phyloP scores from a whole-genome alignment of 2,329 filamentous ascomycete species.

The Pseudonectria foliicola region DNA sequence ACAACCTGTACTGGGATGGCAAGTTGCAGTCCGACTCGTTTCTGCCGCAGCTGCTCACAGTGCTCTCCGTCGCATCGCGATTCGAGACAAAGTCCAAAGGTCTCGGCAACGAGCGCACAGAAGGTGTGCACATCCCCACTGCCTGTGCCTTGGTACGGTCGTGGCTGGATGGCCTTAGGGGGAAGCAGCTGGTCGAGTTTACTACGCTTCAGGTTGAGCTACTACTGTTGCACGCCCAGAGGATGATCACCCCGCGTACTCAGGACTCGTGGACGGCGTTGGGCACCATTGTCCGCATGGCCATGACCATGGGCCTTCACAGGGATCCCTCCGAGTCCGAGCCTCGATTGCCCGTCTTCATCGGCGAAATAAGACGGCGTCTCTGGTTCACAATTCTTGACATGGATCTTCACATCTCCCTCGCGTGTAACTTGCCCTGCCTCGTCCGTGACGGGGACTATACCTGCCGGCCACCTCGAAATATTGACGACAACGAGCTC shows the following conservation, averaged over 20 bases:
- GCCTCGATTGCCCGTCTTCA: constrained; percentile 41
- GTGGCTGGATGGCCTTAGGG: constrained; percentile 45
- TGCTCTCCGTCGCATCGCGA: constrained; percentile 46
- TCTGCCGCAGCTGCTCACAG: constrained; percentile 45
- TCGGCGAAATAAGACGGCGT: constrained; percentile 46
- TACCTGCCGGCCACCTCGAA: constrained; percentile 45
- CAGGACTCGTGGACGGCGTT: constrained; percentile 49
- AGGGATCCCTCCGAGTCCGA: constrained; percentile 49
- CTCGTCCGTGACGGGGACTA: constrained; percentile 47
- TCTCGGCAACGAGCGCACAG: constrained; percentile 41
- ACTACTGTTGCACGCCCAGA: constrained; percentile 44
- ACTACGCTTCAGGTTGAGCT: constrained; percentile 47
- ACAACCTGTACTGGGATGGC: constrained; percentile 45
- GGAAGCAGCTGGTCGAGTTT: constrained; percentile 46
- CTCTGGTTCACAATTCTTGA: constrained; percentile 52
- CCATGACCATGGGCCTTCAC: constrained; percentile 54
- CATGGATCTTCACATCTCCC: constrained; percentile 48
- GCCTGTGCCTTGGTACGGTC: constrained; percentile 47
- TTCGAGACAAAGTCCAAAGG: constrained; percentile 45
- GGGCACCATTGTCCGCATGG: constrained; percentile 49
- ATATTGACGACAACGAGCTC: constrained; percentile 46
- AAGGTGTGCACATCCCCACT: constrained; percentile 50
- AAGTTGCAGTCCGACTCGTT: constrained; percentile 41
- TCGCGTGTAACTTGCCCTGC: constrained; percentile 45
- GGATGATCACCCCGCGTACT: constrained; percentile 44